Evolutionary conservation across 2,329 filamentous ascomycete species (phyloP).

Genomic region (Ploettnerulaceae sp.): DNA sequence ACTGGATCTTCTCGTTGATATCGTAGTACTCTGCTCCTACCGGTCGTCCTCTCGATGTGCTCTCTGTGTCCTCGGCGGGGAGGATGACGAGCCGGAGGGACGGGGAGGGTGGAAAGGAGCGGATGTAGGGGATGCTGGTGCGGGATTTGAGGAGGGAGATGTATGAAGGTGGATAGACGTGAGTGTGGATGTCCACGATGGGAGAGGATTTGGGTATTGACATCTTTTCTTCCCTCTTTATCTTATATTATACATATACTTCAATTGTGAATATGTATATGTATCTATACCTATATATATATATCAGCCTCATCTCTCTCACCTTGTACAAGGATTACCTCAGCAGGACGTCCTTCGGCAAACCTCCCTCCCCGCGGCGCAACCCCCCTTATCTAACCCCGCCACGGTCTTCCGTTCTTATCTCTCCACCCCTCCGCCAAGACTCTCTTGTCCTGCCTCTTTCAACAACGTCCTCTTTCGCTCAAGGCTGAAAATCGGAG

Average conservation of each 20-base stretch:
- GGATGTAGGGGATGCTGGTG: conserved; percentile 63
- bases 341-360: too few species aligned
- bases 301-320: too few species aligned
- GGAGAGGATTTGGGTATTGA: conserved; percentile 33
- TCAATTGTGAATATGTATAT: too few species aligned
- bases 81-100: conserved; percentile 65
- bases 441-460: conserved; percentile 3
- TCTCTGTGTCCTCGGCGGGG: conserved; percentile 49
- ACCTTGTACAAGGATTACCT: too few species aligned
- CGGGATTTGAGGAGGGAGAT: conserved; percentile 56
- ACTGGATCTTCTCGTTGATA: conserved; percentile 71
- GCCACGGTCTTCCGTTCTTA: conserved; percentile 3
- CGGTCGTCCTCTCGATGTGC: conserved; percentile 67
- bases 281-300: too few species aligned
- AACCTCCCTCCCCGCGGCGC: too few species aligned
- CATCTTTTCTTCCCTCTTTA: conserved; percentile 4
- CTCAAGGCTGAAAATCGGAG: conserved; percentile 13
- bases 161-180: conserved; percentile 64
- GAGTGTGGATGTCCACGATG: conserved; percentile 64
- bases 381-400: too few species aligned
- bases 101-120: conserved; percentile 52
- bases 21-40: conserved; percentile 81
- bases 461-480: conserved; percentile 9
- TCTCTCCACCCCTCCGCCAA: conserved; percentile 15
- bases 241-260: too few species aligned